phyloP scores from a whole-genome alignment of 73 alveolate genomes.

The Durusdinium trenchii region DNA sequence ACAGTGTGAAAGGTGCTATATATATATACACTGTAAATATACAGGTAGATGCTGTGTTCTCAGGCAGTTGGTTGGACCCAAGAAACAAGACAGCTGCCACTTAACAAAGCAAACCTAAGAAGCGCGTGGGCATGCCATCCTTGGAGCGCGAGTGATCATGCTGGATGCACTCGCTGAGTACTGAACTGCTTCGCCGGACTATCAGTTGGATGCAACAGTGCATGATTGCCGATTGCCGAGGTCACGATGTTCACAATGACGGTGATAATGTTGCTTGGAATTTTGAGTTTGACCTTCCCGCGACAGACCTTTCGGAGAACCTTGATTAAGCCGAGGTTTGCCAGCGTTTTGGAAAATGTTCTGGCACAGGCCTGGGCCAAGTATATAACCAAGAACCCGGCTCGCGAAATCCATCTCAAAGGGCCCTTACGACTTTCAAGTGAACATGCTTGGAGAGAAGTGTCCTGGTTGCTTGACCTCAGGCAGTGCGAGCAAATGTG shows the following conservation, averaged over 20 bases:
- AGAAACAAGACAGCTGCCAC: no score
- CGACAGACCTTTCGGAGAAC: background rate
- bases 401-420: background rate
- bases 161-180: no score
- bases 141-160: no score
- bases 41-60: no score
- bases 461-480: background rate
- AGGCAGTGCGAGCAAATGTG: constrained; percentile 78
- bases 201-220: no score
- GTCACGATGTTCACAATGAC: constrained; percentile 61
- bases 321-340: constrained; percentile 13
- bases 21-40: no score
- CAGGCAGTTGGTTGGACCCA: no score
- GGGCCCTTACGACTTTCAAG: background rate
- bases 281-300: background rate
- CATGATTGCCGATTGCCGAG: no score
- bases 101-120: no score
- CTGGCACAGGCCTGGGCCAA: constrained; percentile 36
- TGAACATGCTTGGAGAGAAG: background rate
- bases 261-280: constrained; percentile 24
- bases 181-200: no score
- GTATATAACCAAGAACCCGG: background rate
- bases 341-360: constrained; percentile 61
- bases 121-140: no score
- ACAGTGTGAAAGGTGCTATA: no score